These are phyloP conservation scores for Funneliformis caledonium DNA, from an alignment of 371 early-diverging fungal species.

Conservation along the genomic window DNA sequence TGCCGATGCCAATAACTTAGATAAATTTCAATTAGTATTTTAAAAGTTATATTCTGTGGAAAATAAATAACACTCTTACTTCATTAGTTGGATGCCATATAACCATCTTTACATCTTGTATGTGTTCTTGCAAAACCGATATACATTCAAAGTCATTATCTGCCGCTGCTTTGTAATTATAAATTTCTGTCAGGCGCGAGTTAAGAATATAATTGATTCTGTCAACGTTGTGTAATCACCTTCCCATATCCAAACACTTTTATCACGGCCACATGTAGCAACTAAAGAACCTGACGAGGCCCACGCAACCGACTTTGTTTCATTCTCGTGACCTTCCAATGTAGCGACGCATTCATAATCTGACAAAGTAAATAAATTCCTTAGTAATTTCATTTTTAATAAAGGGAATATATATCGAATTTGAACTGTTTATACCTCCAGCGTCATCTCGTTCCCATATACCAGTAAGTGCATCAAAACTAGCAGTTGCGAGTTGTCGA, in stretches of 20 bases:
- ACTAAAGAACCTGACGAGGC: constrained; percentile 78
- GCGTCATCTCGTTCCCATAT: constrained; percentile 79
- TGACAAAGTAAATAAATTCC: constrained; percentile 11
- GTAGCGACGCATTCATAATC: constrained; percentile 92
- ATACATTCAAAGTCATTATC: constrained; percentile 95
- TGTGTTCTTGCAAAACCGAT: constrained; percentile 93
- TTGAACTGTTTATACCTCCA: constrained; percentile 45
- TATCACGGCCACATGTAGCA: constrained; percentile 94
- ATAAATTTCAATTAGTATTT: neutral
- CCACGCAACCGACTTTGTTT: constrained; percentile 94
- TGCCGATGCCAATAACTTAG: constrained; percentile 78
- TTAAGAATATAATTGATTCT: neutral
- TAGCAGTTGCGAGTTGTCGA: constrained; percentile 81
- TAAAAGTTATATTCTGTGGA: neutral
- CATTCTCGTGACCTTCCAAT: constrained; percentile 98
- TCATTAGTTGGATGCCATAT: constrained; percentile 90
- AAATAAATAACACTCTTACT: constrained; percentile 43
- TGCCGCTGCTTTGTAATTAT: constrained; percentile 50
- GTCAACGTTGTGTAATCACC: constrained; percentile 48
- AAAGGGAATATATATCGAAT: neutral
- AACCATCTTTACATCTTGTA: constrained; percentile 96
- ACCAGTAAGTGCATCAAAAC: constrained; percentile 92
- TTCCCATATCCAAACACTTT: constrained; percentile 98
- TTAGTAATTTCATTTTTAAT: neutral
- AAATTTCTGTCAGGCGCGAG: neutral